Conservation (phyloP, 2,329 filamentous ascomycete species). For the Talaromyces sp. region DNA sequence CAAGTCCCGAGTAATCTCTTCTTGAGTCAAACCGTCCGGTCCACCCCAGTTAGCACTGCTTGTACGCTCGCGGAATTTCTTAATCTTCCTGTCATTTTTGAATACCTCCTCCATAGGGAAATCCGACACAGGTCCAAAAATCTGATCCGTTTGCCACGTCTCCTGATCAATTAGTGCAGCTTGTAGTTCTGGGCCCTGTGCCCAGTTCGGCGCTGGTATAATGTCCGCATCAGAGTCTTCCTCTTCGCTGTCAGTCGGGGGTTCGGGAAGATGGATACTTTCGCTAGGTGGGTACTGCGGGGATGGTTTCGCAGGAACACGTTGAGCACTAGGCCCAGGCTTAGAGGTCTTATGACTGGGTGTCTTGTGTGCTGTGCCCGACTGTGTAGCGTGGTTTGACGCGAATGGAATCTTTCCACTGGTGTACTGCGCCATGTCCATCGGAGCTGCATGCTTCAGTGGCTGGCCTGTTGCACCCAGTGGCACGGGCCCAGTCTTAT, state of each 20-base stretch:
- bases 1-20: conserved; percentile 76
- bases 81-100: conserved; percentile 78
- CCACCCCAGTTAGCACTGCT: conserved; percentile 92
- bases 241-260: conserved; percentile 89
- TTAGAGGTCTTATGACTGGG: conserved; percentile 43
- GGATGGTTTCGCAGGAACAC: conserved; percentile 55
- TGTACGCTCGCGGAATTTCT: conserved; percentile 83
- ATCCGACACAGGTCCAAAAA: conserved; percentile 84
- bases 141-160: conserved; percentile 65
- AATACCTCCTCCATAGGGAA: conserved; percentile 97
- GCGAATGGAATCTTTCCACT: conserved; percentile 89
- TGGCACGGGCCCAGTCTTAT: conserved; percentile 27
- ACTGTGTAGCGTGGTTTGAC: conserved; percentile 52
- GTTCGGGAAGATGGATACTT: conserved; percentile 85
- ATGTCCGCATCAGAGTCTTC: conserved; percentile 62
- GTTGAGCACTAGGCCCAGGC: conserved; percentile 38
- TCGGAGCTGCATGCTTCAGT: conserved; percentile 53
- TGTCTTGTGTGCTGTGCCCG: conserved; percentile 60
- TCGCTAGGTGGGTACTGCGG: conserved; percentile 87
- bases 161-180: conserved; percentile 75
- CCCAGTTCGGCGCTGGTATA: conserved; percentile 73
- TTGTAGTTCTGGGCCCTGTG: conserved; percentile 76
- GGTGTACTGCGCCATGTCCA: conserved; percentile 82
- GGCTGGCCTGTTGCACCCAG: conserved; percentile 51
- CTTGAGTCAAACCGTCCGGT: conserved; percentile 76